Conservation (phyloP, 2,329 filamentous ascomycete genomes). For the Aspergillus nomiae region DNA sequence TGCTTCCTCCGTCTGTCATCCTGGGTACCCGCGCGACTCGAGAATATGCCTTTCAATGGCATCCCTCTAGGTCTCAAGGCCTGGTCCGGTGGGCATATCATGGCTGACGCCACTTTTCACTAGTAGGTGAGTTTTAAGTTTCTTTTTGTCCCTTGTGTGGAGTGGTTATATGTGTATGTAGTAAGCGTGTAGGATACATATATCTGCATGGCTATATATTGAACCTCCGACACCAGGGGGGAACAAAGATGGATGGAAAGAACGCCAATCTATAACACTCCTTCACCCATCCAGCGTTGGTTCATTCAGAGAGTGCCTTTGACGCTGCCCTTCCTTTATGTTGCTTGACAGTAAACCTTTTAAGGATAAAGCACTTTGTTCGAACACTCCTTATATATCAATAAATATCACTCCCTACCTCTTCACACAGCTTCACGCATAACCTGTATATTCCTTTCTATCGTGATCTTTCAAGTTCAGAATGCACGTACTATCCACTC, state of each 20-base stretch:
- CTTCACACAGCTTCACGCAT: neutral
- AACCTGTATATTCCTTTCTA: slow-evolving; percentile 10
- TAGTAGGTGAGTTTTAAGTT: slow-evolving; percentile 1
- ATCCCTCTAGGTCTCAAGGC: slow-evolving; percentile 21
- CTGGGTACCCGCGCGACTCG: neutral
- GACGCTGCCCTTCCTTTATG: slow-evolving; percentile 7
- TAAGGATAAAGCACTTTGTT: neutral
- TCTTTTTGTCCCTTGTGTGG: neutral
- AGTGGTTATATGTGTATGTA: neutral
- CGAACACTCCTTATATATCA: neutral
- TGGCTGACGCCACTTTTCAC: slow-evolving; percentile 22
- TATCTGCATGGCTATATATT: neutral
- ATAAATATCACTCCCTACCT: neutral
- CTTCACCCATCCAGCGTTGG: neutral
- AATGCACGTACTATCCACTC: slow-evolving; percentile 32
- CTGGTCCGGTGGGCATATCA: slow-evolving; percentile 30
- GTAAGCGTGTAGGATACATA: neutral
- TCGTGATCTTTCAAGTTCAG: slow-evolving; percentile 9
- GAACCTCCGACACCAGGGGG: neutral
- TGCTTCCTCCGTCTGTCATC: neutral
- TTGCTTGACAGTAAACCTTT: neutral
- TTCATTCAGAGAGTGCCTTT: neutral
- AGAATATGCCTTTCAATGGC: neutral
- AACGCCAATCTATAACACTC: neutral
- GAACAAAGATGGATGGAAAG: neutral